Base-by-base conservation (phyloP, 306 rosid genomes). In the Clitoria ternatea region DNA sequence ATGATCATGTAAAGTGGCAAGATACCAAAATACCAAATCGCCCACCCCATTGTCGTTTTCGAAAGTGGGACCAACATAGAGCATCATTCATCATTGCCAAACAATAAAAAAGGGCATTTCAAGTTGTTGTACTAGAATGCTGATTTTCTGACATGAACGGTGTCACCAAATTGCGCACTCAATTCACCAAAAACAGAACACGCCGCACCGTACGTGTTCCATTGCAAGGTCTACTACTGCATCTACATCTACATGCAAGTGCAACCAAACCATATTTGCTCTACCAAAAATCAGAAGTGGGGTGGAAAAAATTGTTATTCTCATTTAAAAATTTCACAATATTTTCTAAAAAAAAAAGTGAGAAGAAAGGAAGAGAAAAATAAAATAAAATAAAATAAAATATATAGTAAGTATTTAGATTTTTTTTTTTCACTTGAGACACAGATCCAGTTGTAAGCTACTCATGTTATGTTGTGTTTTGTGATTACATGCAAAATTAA, bases 161-260 rank as follows among this genome's bases (percentile, higher is more conserved):
- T 15, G 8, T 13, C 14, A 49, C 32, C 43, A 36, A 63, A 61
- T 76, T 67, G 75, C 50, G 24, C 32, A 47, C 60, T 64, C 66
- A 53, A 39, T 33, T 33, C 53, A 44, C 47, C 26, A 1, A 52
- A 66, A 54, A 26, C 23, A 18, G 26, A 0, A 40, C 72, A 18
- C 26, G 56, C 79, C 36, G 18, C 54, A 7, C 45, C 32, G 18
- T 36, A 60, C 66, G 43, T 5, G 18, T 11, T 35, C 2, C 11
- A 4, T 2, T 15, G 2, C 10, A 50, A 50, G 24, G 33, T 1
- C 47, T 24, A n/a, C n/a, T n/a, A n/a, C n/a, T n/a, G n/a, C n/a
- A n/a, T n/a, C n/a, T n/a, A n/a, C n/a, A n/a, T n/a, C n/a, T n/a
- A n/a, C n/a, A n/a, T n/a, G n/a, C n/a, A n/a, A n/a, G n/a, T n/a